Conservation (phyloP, 2,329 filamentous ascomycete species). For the Pseudogymnoascus pannorum region DNA sequence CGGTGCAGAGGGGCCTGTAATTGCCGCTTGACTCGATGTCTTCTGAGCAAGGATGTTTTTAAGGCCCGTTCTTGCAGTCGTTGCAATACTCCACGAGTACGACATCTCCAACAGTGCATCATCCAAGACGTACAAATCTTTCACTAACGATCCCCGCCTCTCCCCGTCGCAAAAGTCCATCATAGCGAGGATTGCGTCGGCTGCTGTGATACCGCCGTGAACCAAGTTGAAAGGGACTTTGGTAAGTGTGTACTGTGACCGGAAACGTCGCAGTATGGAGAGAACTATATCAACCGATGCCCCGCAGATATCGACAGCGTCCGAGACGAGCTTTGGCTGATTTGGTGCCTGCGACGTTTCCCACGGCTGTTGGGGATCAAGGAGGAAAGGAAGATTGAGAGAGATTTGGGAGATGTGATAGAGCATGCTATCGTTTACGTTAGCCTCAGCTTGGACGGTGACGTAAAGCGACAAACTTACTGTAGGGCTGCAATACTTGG, state of each 20-base stretch:
- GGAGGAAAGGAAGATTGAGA: background rate
- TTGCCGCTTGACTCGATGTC: background rate
- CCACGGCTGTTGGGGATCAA: background rate
- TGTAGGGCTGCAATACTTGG: slow-evolving; percentile 13
- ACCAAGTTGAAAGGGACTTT: slow-evolving; percentile 12
- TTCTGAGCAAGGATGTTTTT: background rate
- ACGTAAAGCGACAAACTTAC: background rate
- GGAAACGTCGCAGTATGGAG: slow-evolving; percentile 14
- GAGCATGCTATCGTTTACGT: slow-evolving; percentile 7
- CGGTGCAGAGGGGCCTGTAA: background rate
- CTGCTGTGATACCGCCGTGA: slow-evolving; percentile 12
- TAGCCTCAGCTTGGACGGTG: background rate
- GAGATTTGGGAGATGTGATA: slow-evolving; percentile 7
- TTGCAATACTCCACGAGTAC: background rate
- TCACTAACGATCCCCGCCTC: background rate
- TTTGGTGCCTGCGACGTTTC: background rate
- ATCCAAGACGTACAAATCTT: background rate
- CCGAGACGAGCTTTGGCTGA: background rate
- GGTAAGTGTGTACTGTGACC: slow-evolving; percentile 11
- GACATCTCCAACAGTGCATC: slow-evolving; percentile 2
- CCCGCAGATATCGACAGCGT: slow-evolving; percentile 8
- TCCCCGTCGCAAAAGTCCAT: slow-evolving; percentile 1
- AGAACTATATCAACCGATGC: slow-evolving; percentile 11
- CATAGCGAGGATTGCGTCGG: slow-evolving; percentile 10
- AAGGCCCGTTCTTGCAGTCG: background rate